Evolutionary conservation across 2,329 filamentous ascomycete genomes (phyloP), one percentile per base, ranked within the genome.

Genomic region (Aspergillus clavatus): DNA sequence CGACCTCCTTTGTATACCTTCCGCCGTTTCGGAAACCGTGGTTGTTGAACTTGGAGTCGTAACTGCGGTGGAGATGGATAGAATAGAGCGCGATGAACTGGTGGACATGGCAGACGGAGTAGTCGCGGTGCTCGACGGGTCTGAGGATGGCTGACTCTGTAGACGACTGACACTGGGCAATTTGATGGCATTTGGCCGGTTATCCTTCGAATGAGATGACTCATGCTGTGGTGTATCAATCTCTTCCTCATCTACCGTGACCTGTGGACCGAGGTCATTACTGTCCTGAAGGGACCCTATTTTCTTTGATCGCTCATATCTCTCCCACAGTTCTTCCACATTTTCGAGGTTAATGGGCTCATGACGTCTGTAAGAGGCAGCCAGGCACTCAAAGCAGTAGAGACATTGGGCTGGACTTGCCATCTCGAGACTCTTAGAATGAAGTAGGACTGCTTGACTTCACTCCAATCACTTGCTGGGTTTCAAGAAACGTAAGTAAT

Each of bases 331-430:
- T 14, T 80, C 72, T 69, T 91, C 80, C 48, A 95, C 78, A 52
- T 84, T 76, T 35, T 74, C 66, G 19, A 97, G 80, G 39, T 74
- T 76, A 57, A 89, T 74, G 8, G 86, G 72, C 47, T 83, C 75
- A 50, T 84, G 83, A 52, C 78, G 73, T 55, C 88, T 80, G 55
- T 95, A 87, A 49, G 82, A 80, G 43, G 90, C 85, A 40, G 81
- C 78, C 28, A 98, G 82, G 31, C 78, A 77, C 71, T 98, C 93
- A 75, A 98, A 97, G 74, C 90, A 96, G 70, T 84, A 90, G 61
- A 91, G 82, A 69, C 90, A 96, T 70, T 97, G 91, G 48, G 84
- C 84, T 58, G 80, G 71, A 46, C 86, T 85, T 39, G 93, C 91
- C 91, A 97, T 97, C 31, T 35, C 11, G 31, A 3, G 31, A 18